Evolutionary conservation across 345 rosid species (phyloP), one percentile per base, ranked within the genome.

Genomic region (Syzygium oleosum): DNA sequence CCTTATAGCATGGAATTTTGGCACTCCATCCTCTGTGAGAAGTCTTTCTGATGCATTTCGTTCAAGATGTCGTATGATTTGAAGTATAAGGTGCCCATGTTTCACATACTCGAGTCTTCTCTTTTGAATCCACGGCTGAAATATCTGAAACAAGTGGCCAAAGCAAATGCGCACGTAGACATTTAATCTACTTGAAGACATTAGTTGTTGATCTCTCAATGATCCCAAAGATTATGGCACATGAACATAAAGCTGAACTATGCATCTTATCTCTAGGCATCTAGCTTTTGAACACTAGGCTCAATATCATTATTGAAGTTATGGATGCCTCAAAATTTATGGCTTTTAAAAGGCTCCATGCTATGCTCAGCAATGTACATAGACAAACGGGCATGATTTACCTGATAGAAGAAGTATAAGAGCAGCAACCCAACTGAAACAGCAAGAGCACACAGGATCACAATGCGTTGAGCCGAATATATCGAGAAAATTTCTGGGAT

Each of bases 41-140:
- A 92, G 84, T 85, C 90, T 84, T 85, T 89, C 91, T 51, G 89
- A 15, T 1, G 91, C 89, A 12, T 86, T 88, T 13, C 38, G 73
- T 84, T 89, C 91, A 9, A 88, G 84, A 58, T 89, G 90, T 84
- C 56, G 85, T 31, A 92, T 84, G 49, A 92, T 86, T 68, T 88
- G 89, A 16, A 87, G 88, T 29, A 89, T 55, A 11, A 92, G 58
- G 11, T 87, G 85, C 86, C 85, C 91, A 17, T 86, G 90, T 34
- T 85, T 90, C 86, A 90, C 86, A 55, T 88, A 92, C 84, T 91
- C 91, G 5, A 92, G 87, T 51, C 92, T 89, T 86, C 93, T 88
- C 85, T 65, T 88, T 87, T 89, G 92, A 88, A 92, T 90, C 92
- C 92, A 92, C 6, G 92, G 93, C 86, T 87, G 88, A 85, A 90